Base-by-base conservation (phyloP, 164 flowering plant genomes). In the Berberis thunbergii region DNA sequence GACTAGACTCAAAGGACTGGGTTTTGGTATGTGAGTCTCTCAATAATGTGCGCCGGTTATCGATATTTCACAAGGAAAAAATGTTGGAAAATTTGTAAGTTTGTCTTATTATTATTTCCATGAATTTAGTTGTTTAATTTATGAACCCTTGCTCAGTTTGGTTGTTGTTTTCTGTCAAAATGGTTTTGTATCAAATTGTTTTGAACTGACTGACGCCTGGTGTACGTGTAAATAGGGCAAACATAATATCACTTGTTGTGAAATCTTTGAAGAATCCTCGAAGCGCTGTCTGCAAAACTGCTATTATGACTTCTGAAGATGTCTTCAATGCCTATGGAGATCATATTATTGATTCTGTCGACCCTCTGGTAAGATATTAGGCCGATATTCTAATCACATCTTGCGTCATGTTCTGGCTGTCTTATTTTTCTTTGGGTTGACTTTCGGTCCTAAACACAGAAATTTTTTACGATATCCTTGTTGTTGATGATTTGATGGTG, bases 241-340 rank as follows among this genome's bases (percentile, higher is more conserved):
- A 83, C 63, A 85, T 86, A 74, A 76, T 93, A 26, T 62, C 80
- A 44, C 81, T 88, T 43, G 13, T 86, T 39, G 90, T 82, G 65
- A 93, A 88, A 74, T 83, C 96, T 45, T 62, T 93, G 76, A 93
- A 93, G 74, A 90, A 87, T 76, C 98, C 98, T 9, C 86, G 97
- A 78, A 93, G 97, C 74, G 98, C 97, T 73, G 82, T 93, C n/a
- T 86, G 92, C 73, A 93, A 93, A 69, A 93, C 98, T 59, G 91
- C 96, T 62, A 76, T 87, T 64, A 88, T 93, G 98, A 73, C 98
- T 56, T 78, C 84, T 41, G 83, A 86, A 13, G 97, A 93, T 73
- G 72, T 93, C 55, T 90, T 93, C 74, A 75, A 67, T 45, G 89
- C 83, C 12, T 92, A 86, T 68, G 72, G 84, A 60, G 94, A 89